Percentiles rank a stretch among this genome's conserved stretches.
Conservation (phyloP, 495 filamentous ascomycete genomes). For the Arthonia radiata region DNA sequence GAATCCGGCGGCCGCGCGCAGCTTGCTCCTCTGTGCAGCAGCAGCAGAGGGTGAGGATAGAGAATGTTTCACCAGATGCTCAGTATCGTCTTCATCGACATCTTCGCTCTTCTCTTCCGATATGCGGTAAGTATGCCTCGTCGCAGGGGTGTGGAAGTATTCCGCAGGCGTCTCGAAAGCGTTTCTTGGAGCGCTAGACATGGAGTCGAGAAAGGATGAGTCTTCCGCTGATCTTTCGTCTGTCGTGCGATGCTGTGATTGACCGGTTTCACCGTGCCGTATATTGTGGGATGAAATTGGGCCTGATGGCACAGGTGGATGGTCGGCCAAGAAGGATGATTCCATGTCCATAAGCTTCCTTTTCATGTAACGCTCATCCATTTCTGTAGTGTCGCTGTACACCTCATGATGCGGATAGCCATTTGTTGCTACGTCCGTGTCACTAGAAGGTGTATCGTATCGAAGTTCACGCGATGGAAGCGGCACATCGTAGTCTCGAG, state of each 20-base stretch:
- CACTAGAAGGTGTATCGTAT: too few relatives aligned
- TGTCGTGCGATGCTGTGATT: constrained; percentile 15
- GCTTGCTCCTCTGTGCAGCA: constrained; percentile 12
- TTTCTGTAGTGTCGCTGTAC: constrained; percentile 20
- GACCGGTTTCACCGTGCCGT: constrained; percentile 1
- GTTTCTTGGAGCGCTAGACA: constrained; percentile 8
- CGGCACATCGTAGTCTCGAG: too few relatives aligned
- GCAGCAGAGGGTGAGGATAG: constrained; percentile 5
- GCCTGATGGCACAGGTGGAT: constrained; percentile 19
- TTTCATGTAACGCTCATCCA: constrained; percentile 39
- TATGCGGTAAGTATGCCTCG: constrained; percentile 19
- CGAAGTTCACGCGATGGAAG: too few relatives aligned
- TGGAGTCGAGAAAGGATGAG: constrained; percentile 16
- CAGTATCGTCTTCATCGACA: not conserved
- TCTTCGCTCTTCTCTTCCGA: constrained; percentile 9
- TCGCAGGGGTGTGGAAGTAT: not conserved
- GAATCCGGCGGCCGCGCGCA: constrained; percentile 5
- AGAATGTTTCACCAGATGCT: not conserved
- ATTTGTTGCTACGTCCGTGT: too few relatives aligned
- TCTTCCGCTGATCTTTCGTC: constrained; percentile 22
- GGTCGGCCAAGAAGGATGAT: constrained; percentile 49
- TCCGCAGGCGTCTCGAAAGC: constrained; percentile 1
- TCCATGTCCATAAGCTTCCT: constrained; percentile 63
- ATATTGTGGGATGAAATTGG: constrained; percentile 11
- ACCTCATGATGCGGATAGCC: too few relatives aligned